phyloP scores from a whole-genome alignment of 257 asterid species.

The Solanum neorickii region DNA sequence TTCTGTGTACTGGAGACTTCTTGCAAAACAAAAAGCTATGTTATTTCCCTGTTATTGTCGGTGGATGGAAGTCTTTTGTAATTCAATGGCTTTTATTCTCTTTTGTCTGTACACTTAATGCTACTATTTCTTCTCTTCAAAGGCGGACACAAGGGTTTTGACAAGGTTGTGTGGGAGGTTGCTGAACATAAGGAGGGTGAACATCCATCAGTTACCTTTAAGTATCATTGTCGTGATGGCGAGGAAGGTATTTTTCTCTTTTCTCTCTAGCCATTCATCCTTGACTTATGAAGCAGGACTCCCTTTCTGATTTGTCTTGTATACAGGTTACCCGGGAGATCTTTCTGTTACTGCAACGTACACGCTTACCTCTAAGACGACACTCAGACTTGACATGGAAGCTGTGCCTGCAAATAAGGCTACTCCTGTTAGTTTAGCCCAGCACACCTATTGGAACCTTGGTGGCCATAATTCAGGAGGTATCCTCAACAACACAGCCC shows the following conservation, averaged over 20 bases:
- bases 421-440: conserved; percentile 85
- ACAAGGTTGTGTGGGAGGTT: conserved; percentile 96
- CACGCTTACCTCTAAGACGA: conserved; percentile 57
- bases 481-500: conserved; percentile 63
- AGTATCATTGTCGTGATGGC: conserved; percentile 72
- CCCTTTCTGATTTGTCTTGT: neutral
- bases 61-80: neutral
- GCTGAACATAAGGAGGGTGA: conserved; percentile 66
- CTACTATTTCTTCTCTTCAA: neutral
- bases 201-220: conserved; percentile 77
- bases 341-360: conserved; percentile 65
- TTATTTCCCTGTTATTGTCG: neutral
- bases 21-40: neutral
- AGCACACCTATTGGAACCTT: conserved; percentile 95
- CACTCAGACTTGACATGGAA: conserved; percentile 93
- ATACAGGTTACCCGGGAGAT: conserved; percentile 88
- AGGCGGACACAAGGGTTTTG: conserved; percentile 95
- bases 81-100: neutral
- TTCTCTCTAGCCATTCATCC: neutral
- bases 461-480: conserved; percentile 71
- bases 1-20: neutral
- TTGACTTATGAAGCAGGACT: neutral
- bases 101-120: neutral
- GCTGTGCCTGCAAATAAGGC: conserved; percentile 68
- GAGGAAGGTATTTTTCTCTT: conserved; percentile 70